Conservation (phyloP, 345 rosid species). For the Acer saccharum region DNA sequence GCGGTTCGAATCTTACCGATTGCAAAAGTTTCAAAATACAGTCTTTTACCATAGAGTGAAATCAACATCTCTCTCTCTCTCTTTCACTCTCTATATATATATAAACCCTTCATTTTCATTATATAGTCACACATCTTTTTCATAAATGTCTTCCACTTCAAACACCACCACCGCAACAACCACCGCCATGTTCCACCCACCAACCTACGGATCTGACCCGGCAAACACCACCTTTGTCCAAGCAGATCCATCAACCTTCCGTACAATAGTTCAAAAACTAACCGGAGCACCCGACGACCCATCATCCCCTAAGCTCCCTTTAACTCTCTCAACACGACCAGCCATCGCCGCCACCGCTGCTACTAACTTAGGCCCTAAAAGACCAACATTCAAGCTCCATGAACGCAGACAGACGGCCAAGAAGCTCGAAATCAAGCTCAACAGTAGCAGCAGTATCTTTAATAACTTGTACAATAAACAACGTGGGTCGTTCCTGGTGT, state of each 20-base stretch:
- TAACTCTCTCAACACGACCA: conserved; percentile 37
- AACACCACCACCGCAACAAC: conserved; percentile 41
- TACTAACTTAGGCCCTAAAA: conserved; percentile 32
- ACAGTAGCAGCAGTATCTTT: conserved; percentile 14
- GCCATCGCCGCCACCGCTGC: too few species aligned
- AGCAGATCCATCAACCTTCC: conserved; percentile 84
- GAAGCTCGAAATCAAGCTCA: conserved; percentile 71
- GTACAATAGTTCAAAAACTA: conserved; percentile 81
- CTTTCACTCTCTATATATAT: background rate
- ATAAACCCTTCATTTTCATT: conserved; percentile 6
- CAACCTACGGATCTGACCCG: too few species aligned
- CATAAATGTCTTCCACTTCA: conserved; percentile 29
- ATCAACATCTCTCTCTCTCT: background rate
- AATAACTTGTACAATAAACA: conserved; percentile 17
- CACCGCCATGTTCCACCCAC: too few species aligned
- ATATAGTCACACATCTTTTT: conserved; percentile 4
- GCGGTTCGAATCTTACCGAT: too few species aligned
- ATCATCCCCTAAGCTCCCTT: conserved; percentile 50
- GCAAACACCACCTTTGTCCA: conserved; percentile 49
- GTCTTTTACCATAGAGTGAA: background rate
- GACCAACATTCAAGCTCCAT: conserved; percentile 74
- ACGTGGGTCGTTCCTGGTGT: conserved; percentile 47
- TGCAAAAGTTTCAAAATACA: too few species aligned
- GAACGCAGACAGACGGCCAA: conserved; percentile 69
- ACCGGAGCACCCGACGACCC: conserved; percentile 72